Base-by-base conservation (phyloP, 2,329 filamentous ascomycete species). In the Parasarocladium wereldwijsianum region DNA sequence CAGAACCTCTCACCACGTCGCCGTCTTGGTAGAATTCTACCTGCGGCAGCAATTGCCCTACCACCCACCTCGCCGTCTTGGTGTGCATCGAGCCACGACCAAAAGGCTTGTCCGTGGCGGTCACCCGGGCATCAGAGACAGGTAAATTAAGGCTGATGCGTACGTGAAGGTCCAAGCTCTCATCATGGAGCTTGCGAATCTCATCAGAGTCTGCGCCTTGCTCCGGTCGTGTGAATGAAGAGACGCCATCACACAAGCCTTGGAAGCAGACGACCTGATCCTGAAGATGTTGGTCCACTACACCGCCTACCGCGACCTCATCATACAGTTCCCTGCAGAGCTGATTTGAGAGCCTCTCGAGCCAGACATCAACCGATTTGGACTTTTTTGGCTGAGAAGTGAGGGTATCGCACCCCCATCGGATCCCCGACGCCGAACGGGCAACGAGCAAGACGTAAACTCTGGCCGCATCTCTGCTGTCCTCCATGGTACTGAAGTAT, bases 181-280 rank as follows among this genome's bases (percentile, higher is more conserved):
- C 17, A 14, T 9, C 15, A 5, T 5, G 19, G 17, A 15, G 20
- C 15, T 17, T 13, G 19, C 6, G 4, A 8, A 13, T 30, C 20
- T 12, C 8, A n/a, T 17, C 52, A 41, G 8, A 52, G 55, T n/a
- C n/a, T n/a, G n/a, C n/a, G n/a, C n/a, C n/a, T n/a, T n/a, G n/a
- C n/a, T n/a, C n/a, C n/a, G n/a, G n/a, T n/a, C n/a, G n/a, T n/a
- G n/a, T n/a, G 34, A 69, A 62, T 3, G 54, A 60, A 8, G 68
- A 68, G 29, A 44, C 51, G 0, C 66, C 69, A 9, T 61, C 54
- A 2, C 66, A 63, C 8, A 76, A 49, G 4, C 65, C 64, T 45
- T 76, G 70, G 40, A 74, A 72, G 12, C 70, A 52, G 3, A 75
- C 51, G 15, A 76, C 40, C 44, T 76, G 71, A 44, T 76, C 72